phyloP scores from a whole-genome alignment of 2,329 filamentous ascomycete genomes.

The Mollisia scopiformis region DNA sequence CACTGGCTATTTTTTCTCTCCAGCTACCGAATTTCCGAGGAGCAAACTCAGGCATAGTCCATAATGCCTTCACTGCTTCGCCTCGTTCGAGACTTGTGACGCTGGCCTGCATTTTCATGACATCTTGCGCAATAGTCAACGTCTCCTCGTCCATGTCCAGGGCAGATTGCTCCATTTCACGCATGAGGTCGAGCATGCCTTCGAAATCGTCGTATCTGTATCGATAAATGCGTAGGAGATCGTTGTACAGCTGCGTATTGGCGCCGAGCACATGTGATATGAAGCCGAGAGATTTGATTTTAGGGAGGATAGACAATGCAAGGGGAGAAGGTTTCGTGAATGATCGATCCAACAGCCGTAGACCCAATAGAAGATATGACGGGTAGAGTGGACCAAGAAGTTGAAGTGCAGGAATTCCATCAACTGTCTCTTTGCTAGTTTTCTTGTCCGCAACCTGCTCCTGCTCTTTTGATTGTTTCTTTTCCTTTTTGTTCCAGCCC shows the following conservation, averaged over 20 bases:
- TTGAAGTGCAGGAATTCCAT: constrained; percentile 42
- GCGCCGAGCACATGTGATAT: constrained; percentile 73
- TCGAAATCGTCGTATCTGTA: constrained; percentile 56
- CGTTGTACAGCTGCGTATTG: constrained; percentile 70
- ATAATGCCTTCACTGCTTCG: constrained; percentile 25
- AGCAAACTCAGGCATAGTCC: constrained; percentile 34
- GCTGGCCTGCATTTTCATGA: constrained; percentile 21
- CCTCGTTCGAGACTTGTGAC: constrained; percentile 25
- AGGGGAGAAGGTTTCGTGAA: constrained; percentile 63
- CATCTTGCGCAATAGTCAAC: constrained; percentile 28
- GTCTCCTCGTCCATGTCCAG: constrained; percentile 37
- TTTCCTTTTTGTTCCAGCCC: background rate
- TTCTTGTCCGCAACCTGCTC: background rate
- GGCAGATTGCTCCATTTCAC: constrained; percentile 37
- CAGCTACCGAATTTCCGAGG: constrained; percentile 26
- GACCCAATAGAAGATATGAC: constrained; percentile 58
- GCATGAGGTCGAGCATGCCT: constrained; percentile 27
- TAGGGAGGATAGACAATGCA: constrained; percentile 63
- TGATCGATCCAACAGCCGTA: constrained; percentile 57
- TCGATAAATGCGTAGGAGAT: constrained; percentile 66
- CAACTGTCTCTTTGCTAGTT: background rate
- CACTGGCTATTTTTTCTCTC: constrained; percentile 25
- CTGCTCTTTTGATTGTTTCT: background rate
- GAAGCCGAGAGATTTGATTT: constrained; percentile 68
- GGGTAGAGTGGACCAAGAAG: constrained; percentile 68